Evolutionary conservation across 139 green algal species (phyloP).

Genomic region (Haematococcus lacustris): DNA sequence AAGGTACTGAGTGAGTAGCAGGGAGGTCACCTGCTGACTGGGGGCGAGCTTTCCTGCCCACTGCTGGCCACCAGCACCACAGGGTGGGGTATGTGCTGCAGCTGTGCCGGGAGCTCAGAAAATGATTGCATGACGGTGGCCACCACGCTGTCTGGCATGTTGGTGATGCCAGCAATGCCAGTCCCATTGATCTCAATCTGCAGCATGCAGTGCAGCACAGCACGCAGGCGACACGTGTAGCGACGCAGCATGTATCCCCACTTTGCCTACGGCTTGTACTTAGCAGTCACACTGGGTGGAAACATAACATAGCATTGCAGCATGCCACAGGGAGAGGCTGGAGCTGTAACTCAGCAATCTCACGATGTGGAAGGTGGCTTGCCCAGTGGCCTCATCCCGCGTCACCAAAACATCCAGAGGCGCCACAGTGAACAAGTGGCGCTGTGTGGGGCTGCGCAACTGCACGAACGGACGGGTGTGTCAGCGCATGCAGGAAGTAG

Average conservation of each 20-base stretch:
- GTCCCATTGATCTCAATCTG: constrained; percentile 35
- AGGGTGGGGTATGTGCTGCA: constrained; percentile 1
- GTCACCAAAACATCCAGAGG: constrained; percentile 30
- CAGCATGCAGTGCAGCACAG: not conserved
- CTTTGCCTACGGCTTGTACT: not conserved
- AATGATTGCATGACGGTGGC: constrained; percentile 15
- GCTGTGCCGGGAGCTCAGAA: not conserved
- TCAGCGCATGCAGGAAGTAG: not conserved
- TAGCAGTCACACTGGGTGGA: not conserved
- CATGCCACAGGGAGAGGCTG: not conserved
- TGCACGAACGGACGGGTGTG: not conserved
- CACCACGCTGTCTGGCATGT: constrained; percentile 18
- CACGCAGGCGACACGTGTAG: no score
- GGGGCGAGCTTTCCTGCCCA: constrained; percentile 17
- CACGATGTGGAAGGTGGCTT: constrained; percentile 22
- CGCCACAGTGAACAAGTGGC: constrained; percentile 17
- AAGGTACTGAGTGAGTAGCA: no score
- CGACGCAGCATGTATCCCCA: not conserved
- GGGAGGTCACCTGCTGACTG: constrained; percentile 7
- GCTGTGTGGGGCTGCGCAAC: constrained; percentile 14
- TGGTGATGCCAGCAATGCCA: constrained; percentile 24
- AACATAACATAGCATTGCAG: not conserved
- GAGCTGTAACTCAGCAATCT: not conserved
- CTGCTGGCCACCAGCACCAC: constrained; percentile 25
- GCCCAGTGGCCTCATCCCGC: constrained; percentile 7